Evolutionary conservation across 2,329 filamentous ascomycete species (phyloP).

Genomic region (Pseudogymnoascus sp.): DNA sequence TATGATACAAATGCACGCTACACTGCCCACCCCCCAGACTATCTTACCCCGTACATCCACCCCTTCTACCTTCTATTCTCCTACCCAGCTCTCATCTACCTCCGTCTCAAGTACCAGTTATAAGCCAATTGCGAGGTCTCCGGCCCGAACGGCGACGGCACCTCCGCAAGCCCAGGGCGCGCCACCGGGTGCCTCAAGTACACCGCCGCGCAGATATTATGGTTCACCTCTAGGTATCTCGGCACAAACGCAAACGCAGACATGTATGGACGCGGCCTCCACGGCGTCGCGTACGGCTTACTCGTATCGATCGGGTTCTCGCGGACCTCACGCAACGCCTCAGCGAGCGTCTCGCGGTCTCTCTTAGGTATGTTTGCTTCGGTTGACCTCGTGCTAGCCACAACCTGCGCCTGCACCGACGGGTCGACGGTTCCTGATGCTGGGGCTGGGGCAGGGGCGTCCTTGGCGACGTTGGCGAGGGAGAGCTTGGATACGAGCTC

Average conservation of each 20-base stretch:
- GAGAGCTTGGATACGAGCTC: slow-evolving; percentile 41
- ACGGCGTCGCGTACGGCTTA: slow-evolving; percentile 88
- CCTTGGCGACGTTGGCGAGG: slow-evolving; percentile 27
- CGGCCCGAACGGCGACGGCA: slow-evolving; percentile 71
- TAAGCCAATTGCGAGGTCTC: slow-evolving; percentile 73
- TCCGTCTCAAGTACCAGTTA: slow-evolving; percentile 72
- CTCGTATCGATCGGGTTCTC: slow-evolving; percentile 68
- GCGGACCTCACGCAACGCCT: slow-evolving; percentile 31
- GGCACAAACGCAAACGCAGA: slow-evolving; percentile 90
- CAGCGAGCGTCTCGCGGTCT: slow-evolving; percentile 12
- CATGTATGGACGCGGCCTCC: slow-evolving; percentile 82
- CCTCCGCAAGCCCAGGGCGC: slow-evolving; percentile 68
- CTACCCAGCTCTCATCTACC: slow-evolving; percentile 20
- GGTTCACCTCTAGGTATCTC: slow-evolving; percentile 93
- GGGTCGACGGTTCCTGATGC: slow-evolving; percentile 13
- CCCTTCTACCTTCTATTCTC: not conserved
- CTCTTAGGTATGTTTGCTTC: slow-evolving; percentile 20
- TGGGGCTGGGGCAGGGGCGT: slow-evolving; percentile 13
- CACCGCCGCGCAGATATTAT: slow-evolving; percentile 90
- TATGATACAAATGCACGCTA: slow-evolving; percentile 9
- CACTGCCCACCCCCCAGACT: not conserved
- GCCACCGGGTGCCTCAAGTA: slow-evolving; percentile 93
- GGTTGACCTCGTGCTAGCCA: not conserved
- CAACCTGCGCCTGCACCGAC: slow-evolving; percentile 20
- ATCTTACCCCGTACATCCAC: slow-evolving; percentile 1